Conservation (phyloP, 2,329 filamentous ascomycete species). For the Fusarium sp. region DNA sequence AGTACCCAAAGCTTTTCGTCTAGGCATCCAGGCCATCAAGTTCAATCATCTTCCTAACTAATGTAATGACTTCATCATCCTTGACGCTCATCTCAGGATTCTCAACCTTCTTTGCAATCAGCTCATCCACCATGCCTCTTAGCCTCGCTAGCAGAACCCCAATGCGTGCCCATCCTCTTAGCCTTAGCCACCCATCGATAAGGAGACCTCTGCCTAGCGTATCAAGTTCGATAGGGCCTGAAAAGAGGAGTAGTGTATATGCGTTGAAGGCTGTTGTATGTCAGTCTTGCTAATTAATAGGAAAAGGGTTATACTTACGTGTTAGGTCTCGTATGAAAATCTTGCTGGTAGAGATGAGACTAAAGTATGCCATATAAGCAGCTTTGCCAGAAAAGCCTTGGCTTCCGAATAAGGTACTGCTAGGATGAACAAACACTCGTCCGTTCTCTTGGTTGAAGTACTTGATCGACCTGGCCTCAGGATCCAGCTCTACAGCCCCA, state of each 20-base stretch:
- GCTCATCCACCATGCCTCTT: slow-evolving; percentile 85
- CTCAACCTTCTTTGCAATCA: slow-evolving; percentile 84
- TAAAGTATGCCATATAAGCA: slow-evolving; percentile 88
- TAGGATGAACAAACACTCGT: slow-evolving; percentile 92
- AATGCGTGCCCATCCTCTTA: slow-evolving; percentile 94
- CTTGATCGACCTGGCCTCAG: slow-evolving; percentile 90
- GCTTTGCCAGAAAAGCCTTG: slow-evolving; percentile 81
- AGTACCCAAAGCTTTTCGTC: background rate
- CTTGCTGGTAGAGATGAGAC: slow-evolving; percentile 90
- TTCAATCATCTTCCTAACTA: slow-evolving; percentile 85
- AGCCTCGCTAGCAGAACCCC: slow-evolving; percentile 88
- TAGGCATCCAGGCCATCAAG: slow-evolving; percentile 85
- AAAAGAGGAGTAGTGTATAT: slow-evolving; percentile 89
- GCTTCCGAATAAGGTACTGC: slow-evolving; percentile 84
- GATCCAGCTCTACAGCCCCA: slow-evolving; percentile 91
- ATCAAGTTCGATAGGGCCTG: slow-evolving; percentile 85
- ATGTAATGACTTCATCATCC: slow-evolving; percentile 75
- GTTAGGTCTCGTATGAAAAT: slow-evolving; percentile 92
- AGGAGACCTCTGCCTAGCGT: slow-evolving; percentile 86
- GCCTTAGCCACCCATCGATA: slow-evolving; percentile 88
- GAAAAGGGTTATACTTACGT: slow-evolving; percentile 66
- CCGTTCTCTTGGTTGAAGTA: slow-evolving; percentile 90
- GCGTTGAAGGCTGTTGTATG: slow-evolving; percentile 79
- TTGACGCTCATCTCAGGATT: slow-evolving; percentile 71
- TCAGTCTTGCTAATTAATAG: slow-evolving; percentile 7